Evolutionary conservation across 1,284 basidiomycete species (phyloP).

Genomic region (Rhodotorula sp.): DNA sequence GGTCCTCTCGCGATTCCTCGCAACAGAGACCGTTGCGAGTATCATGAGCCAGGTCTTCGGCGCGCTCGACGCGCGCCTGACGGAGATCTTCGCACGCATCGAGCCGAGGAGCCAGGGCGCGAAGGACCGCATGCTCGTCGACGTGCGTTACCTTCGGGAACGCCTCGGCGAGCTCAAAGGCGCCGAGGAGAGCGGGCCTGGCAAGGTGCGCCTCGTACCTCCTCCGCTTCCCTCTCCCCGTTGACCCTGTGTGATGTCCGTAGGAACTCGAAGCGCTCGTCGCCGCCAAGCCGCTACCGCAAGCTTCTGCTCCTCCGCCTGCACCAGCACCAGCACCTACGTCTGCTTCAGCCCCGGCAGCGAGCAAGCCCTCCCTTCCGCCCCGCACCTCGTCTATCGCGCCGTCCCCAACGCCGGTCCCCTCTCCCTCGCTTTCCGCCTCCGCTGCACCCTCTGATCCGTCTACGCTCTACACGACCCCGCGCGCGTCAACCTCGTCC

Average conservation of each 20-base stretch:
- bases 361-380: not conserved
- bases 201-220: slow-evolving; percentile 3
- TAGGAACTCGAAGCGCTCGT: slow-evolving; percentile 34
- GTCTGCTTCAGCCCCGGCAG: not conserved
- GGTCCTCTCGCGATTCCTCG: slow-evolving; percentile 88
- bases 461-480: not conserved
- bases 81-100: slow-evolving; percentile 77
- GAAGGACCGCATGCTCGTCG: slow-evolving; percentile 59
- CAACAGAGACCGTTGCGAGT: slow-evolving; percentile 75
- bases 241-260: too few species aligned
- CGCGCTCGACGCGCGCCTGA: slow-evolving; percentile 82
- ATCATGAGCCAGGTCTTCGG: slow-evolving; percentile 91
- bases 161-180: slow-evolving; percentile 45
- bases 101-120: slow-evolving; percentile 77
- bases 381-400: slow-evolving; percentile 6
- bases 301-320: not conserved
- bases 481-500: not conserved
- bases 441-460: not conserved
- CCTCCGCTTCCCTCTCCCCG: not conserved
- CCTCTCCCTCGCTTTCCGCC: not conserved
- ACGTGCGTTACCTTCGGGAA: slow-evolving; percentile 39
- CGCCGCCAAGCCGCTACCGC: slow-evolving; percentile 15
- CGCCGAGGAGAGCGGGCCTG: slow-evolving; percentile 33
- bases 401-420: too few species aligned
- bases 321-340: not conserved